These are phyloP conservation scores for Starmerella cellae DNA, from an alignment of 805 yeast genomes.

Conservation along the genomic window DNA sequence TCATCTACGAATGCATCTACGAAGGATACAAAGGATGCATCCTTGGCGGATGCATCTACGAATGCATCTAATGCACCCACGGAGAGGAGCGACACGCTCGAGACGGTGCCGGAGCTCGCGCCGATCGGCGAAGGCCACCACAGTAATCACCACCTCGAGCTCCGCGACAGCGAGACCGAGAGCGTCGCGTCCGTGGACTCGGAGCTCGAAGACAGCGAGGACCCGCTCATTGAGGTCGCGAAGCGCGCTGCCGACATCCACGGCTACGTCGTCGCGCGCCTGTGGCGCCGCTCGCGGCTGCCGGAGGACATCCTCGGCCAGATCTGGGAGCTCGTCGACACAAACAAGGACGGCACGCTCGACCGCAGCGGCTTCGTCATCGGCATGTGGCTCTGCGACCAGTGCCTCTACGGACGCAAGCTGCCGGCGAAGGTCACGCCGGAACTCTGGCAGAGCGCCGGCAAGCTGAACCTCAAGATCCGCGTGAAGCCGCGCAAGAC, in stretches of 20 bases:
- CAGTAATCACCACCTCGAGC: too few species aligned
- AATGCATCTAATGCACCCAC: too few species aligned
- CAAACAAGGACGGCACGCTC: slow-evolving; percentile 50
- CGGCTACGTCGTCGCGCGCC: slow-evolving; percentile 55
- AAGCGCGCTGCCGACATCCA: slow-evolving; percentile 29
- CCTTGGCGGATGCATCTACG: too few species aligned
- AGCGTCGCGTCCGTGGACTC: background rate
- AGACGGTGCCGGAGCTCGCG: slow-evolving; percentile 1
- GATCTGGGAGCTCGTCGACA: slow-evolving; percentile 57
- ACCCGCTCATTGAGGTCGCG: slow-evolving; percentile 24
- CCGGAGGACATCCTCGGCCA: slow-evolving; percentile 46
- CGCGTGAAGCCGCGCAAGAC: slow-evolving; percentile 23
- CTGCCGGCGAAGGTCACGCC: slow-evolving; percentile 57
- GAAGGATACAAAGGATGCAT: too few species aligned
- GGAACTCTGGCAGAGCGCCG: slow-evolving; percentile 69
- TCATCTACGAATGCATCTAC: too few species aligned
- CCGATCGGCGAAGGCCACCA: background rate
- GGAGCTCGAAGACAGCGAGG: slow-evolving; percentile 10
- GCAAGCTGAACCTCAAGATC: slow-evolving; percentile 30
- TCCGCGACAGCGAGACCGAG: background rate
- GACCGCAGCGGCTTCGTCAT: slow-evolving; percentile 73
- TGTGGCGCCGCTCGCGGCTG: slow-evolving; percentile 71
- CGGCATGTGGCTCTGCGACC: slow-evolving; percentile 98
- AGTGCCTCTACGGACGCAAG: slow-evolving; percentile 85
- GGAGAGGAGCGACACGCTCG: background rate